phyloP scores from a whole-genome alignment of 202 grass and related monocot genomes.

The Hordeum pubiflorum region DNA sequence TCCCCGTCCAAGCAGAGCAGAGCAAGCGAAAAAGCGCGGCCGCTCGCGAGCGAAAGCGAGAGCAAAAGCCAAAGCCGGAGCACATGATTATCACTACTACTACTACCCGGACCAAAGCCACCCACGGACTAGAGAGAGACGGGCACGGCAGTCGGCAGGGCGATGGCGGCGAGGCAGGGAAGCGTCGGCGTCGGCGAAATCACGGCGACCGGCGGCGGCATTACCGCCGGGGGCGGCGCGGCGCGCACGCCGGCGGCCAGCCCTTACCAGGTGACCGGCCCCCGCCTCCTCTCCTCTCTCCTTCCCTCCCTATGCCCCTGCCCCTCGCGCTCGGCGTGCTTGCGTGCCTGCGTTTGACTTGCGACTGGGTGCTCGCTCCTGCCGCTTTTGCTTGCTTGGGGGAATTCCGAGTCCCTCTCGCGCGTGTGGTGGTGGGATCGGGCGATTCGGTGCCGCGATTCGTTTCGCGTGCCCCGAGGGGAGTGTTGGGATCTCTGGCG shows the following conservation, averaged over 20 bases:
- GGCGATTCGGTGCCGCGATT: background rate
- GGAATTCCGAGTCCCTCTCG: background rate
- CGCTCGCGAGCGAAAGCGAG: background rate
- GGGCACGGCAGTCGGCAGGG: background rate
- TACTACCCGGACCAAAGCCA: background rate
- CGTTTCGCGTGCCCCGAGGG: background rate
- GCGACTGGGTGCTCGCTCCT: background rate
- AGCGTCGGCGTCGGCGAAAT: conserved; percentile 26
- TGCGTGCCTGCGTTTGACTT: background rate
- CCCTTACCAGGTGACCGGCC: conserved; percentile 27
- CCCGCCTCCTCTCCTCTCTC: background rate
- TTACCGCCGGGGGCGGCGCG: conserved; percentile 8
- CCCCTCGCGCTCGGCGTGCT: background rate
- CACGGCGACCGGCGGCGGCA: conserved; percentile 34
- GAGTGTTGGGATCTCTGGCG: background rate
- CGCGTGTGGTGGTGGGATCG: background rate
- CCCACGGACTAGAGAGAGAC: background rate
- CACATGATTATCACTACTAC: background rate
- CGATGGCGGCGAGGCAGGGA: conserved; percentile 22
- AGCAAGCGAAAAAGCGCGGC: conserved; percentile 27
- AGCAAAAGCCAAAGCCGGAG: conserved; percentile 41
- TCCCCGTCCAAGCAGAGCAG: background rate
- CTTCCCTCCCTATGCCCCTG: background rate
- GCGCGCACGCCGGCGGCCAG: conserved; percentile 21
- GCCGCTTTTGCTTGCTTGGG: background rate